Evolutionary conservation across 2,329 filamentous ascomycete species (phyloP).

Genomic region (Sporothrix pallida): DNA sequence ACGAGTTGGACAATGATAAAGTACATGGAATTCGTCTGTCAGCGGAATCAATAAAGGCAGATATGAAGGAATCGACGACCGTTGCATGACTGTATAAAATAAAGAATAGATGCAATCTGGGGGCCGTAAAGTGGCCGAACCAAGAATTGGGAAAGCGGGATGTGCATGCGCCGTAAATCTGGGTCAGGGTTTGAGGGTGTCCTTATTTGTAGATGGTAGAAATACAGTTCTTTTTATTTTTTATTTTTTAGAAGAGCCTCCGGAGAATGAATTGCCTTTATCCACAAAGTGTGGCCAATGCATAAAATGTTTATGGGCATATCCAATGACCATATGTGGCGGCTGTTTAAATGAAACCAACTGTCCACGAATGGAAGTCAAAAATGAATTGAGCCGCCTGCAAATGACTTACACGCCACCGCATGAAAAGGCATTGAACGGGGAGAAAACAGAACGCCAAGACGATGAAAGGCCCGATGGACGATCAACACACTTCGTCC

Average conservation of each 20-base stretch:
- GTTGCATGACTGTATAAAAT: background rate
- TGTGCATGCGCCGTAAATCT: background rate
- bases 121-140: background rate
- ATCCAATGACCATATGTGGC: background rate
- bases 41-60: background rate
- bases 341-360: slow-evolving; percentile 9
- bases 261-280: too few relatives aligned
- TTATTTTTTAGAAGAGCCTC: too few relatives aligned
- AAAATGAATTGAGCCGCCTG: background rate
- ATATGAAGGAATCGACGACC: background rate
- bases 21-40: too few relatives aligned
- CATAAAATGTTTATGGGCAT: background rate
- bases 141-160: slow-evolving; percentile 5
- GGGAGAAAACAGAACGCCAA: slow-evolving; percentile 6
- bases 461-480: background rate
- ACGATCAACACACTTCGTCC: background rate
- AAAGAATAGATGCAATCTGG: background rate
- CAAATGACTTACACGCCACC: background rate
- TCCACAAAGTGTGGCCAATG: background rate
- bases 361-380: background rate
- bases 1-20: too few relatives aligned
- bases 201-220: background rate
- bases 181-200: background rate
- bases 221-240: background rate
- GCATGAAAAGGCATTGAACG: background rate